Conservation (phyloP, 129 eudicot genomes). For the Flaveria robusta region DNA sequence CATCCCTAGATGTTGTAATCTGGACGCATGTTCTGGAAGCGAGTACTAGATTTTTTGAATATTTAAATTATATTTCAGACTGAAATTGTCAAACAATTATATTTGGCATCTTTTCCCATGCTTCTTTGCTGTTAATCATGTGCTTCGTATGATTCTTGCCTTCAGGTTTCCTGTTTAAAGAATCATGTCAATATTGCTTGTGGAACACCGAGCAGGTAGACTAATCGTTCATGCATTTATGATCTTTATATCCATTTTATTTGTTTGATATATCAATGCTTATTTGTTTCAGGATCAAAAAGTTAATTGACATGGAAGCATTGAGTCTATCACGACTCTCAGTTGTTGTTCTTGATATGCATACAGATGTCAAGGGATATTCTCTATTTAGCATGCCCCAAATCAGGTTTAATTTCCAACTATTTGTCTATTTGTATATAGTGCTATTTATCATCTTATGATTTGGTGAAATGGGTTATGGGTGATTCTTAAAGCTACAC, state of each 20-base stretch:
- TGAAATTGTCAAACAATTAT: not conserved
- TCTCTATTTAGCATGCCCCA: conserved; percentile 88
- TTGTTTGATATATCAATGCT: not conserved
- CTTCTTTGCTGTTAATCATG: conserved; percentile 6
- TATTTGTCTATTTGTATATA: not conserved
- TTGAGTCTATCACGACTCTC: conserved; percentile 74
- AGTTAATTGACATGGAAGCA: conserved; percentile 78
- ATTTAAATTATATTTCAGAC: not conserved
- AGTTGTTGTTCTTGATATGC: conserved; percentile 80
- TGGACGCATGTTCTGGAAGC: not conserved
- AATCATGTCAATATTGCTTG: conserved; percentile 79
- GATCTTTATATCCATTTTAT: conserved; percentile 1
- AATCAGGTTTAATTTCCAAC: conserved; percentile 63
- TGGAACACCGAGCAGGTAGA: conserved; percentile 87
- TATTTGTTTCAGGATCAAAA: conserved; percentile 69
- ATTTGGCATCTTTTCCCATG: not conserved
- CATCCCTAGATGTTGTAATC: not conserved
- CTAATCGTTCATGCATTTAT: conserved; percentile 9
- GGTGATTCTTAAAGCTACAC: not conserved
- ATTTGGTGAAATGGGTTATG: not conserved
- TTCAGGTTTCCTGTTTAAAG: conserved; percentile 66
- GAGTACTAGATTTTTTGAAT: not conserved
- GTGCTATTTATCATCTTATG: not conserved
- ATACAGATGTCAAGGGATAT: conserved; percentile 85
- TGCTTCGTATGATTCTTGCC: conserved; percentile 15